phyloP scores from a whole-genome alignment of 345 rosid genomes.

The Pugionium dolabratum region DNA sequence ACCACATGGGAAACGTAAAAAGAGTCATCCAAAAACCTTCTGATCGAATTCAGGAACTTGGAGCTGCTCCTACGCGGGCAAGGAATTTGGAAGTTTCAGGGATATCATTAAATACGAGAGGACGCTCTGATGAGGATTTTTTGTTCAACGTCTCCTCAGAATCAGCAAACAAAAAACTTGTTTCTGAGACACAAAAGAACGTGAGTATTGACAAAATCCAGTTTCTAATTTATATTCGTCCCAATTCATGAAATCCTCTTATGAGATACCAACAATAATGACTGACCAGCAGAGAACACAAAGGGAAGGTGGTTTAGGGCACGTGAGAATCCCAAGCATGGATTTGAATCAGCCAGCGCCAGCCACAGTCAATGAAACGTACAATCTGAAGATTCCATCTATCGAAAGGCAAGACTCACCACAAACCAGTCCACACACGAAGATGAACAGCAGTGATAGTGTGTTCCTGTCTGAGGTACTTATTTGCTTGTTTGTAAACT shows the following conservation, averaged over 20 bases:
- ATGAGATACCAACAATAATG: slow-evolving; percentile 22
- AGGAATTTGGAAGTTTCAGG: slow-evolving; percentile 37
- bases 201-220: slow-evolving; percentile 9
- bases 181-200: slow-evolving; percentile 38
- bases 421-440: slow-evolving; percentile 33
- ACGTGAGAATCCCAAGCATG: slow-evolving; percentile 32
- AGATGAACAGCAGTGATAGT: slow-evolving; percentile 38
- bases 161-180: slow-evolving; percentile 32
- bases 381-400: slow-evolving; percentile 31
- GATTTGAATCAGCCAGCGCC: slow-evolving; percentile 35
- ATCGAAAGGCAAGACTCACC: slow-evolving; percentile 34
- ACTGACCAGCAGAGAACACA: slow-evolving; percentile 25
- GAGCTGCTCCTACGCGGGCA: slow-evolving; percentile 23
- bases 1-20: slow-evolving; percentile 29
- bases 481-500: slow-evolving; percentile 30
- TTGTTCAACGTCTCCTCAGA: slow-evolving; percentile 36
- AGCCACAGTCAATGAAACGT: slow-evolving; percentile 24
- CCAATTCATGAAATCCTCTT: slow-evolving; percentile 18
- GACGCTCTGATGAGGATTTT: slow-evolving; percentile 29
- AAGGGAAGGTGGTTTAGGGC: slow-evolving; percentile 26
- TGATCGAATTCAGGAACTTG: slow-evolving; percentile 37
- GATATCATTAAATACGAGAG: slow-evolving; percentile 16
- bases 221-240: background rate
- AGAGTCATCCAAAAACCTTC: slow-evolving; percentile 14
- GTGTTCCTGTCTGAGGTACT: slow-evolving; percentile 36